Conservation (phyloP, 2,329 filamentous ascomycete species). For the Aureobasidium sp. region DNA sequence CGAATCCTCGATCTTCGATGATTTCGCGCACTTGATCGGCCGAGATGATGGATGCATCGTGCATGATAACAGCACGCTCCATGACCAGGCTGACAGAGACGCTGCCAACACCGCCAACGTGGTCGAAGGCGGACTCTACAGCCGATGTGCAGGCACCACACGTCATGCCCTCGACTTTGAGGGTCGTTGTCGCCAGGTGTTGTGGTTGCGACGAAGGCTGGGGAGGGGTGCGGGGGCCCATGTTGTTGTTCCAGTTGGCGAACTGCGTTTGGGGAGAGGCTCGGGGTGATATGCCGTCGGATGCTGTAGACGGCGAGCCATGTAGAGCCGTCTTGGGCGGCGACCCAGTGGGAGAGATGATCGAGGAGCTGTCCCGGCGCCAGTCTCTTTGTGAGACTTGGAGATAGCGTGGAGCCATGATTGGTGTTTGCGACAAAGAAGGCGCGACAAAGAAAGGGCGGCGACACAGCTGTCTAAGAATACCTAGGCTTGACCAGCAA, state of each 20-base stretch:
- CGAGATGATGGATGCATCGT: conserved; percentile 69
- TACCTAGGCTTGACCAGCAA: background rate
- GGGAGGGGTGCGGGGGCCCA: conserved; percentile 1
- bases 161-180: conserved; percentile 78
- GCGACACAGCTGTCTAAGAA: background rate
- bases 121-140: conserved; percentile 81
- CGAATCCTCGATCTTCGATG: conserved; percentile 88
- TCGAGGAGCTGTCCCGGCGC: conserved; percentile 1
- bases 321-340: background rate
- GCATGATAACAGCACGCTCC: conserved; percentile 87
- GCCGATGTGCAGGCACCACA: conserved; percentile 93
- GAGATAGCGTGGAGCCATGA: conserved; percentile 2
- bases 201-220: conserved; percentile 14
- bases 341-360: conserved; percentile 1
- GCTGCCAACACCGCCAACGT: conserved; percentile 70
- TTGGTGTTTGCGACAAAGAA: background rate
- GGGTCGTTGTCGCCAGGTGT: conserved; percentile 79
- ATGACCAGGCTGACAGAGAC: conserved; percentile 93
- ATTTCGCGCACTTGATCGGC: conserved; percentile 73
- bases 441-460: background rate
- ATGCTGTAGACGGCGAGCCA: conserved; percentile 8
- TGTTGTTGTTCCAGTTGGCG: conserved; percentile 12
- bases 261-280: conserved; percentile 11
- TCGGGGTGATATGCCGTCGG: background rate
- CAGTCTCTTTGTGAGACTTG: conserved; percentile 11